phyloP scores from a whole-genome alignment of 2,329 filamentous ascomycete genomes.

The Xylaria sp. region DNA sequence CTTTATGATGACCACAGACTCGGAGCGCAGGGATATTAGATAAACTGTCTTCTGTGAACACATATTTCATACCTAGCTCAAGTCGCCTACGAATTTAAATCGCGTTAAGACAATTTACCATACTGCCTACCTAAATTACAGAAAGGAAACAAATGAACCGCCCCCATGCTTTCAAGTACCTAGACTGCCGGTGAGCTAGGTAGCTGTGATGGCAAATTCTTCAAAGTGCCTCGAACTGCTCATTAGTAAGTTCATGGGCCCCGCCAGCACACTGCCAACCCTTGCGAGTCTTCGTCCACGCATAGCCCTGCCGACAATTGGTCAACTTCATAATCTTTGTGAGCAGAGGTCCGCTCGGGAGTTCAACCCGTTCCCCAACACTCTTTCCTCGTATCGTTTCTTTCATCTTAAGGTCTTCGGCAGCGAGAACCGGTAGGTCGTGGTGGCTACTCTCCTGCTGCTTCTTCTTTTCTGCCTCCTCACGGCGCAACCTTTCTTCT shows the following conservation, averaged over 20 bases:
- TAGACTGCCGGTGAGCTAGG: neutral
- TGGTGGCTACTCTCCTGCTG: neutral
- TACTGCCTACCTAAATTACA: neutral
- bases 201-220: neutral
- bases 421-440: neutral
- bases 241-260: neutral
- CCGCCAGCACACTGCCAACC: neutral
- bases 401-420: neutral
- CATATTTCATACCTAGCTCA: too few species aligned
- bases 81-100: too few species aligned
- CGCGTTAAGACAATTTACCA: neutral
- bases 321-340: neutral
- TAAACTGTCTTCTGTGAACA: too few species aligned
- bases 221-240: neutral
- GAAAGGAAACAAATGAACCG: neutral
- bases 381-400: neutral
- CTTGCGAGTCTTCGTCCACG: neutral
- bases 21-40: too few species aligned
- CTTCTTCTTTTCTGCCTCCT: neutral
- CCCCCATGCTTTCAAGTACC: neutral
- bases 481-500: neutral
- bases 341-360: neutral
- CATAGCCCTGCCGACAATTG: neutral
- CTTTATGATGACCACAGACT: too few species aligned
- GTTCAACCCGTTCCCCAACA: neutral